Evolutionary conservation across 495 filamentous ascomycete species (phyloP).

Genomic region (Penicillium nucicola): DNA sequence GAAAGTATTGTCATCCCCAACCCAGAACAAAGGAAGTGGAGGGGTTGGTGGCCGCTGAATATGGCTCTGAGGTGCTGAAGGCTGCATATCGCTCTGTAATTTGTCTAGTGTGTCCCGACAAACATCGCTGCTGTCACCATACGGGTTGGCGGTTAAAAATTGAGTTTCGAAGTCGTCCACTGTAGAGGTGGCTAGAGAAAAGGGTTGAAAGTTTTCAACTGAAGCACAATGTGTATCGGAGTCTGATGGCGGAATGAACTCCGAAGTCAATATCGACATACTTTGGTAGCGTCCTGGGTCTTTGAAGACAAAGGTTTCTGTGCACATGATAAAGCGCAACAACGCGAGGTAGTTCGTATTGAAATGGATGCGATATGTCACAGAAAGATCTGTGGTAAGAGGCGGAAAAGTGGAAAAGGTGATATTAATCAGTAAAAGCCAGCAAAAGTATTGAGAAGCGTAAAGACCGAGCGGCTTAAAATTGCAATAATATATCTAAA

Average conservation of each 20-base stretch:
- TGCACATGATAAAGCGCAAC: background rate
- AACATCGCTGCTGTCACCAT: background rate
- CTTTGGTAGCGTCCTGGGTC: background rate
- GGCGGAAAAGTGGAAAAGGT: too few species aligned
- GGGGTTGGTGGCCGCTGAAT: background rate
- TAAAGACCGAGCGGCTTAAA: background rate
- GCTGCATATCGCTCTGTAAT: background rate
- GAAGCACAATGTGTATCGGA: background rate
- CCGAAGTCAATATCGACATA: background rate
- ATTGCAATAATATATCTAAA: background rate
- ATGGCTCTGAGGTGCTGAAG: too few species aligned
- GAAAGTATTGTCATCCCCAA: background rate
- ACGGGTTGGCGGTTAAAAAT: background rate
- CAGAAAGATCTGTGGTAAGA: background rate
- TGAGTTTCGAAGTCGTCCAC: background rate
- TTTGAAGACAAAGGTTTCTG: background rate
- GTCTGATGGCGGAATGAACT: background rate
- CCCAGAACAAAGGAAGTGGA: background rate
- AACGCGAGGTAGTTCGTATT: background rate
- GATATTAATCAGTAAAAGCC: background rate
- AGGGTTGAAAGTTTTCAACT: background rate
- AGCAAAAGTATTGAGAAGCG: background rate
- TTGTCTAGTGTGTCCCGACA: background rate
- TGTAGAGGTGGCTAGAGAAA: background rate
- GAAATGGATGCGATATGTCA: background rate